Percentiles rank a stretch among this genome's conserved stretches.
phyloP scores from a whole-genome alignment of 257 asterid genomes.

The Nicotiana tabacum region DNA sequence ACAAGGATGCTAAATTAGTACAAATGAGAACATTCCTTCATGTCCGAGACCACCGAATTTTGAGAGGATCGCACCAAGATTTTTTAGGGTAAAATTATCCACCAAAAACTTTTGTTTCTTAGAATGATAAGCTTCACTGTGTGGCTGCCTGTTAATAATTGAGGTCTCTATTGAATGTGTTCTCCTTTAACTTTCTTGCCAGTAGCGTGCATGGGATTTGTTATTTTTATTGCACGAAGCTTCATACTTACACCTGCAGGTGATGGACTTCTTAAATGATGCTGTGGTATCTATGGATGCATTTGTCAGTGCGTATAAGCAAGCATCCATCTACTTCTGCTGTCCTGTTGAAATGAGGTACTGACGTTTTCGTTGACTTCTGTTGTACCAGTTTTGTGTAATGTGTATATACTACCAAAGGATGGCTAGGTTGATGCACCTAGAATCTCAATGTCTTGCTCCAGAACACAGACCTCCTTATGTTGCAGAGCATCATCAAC shows the following conservation, averaged over 20 bases:
- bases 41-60: neutral
- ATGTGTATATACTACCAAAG: neutral
- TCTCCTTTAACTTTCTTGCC: neutral
- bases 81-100: neutral
- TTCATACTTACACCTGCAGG: conserved; percentile 38
- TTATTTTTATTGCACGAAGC: neutral
- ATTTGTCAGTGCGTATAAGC: conserved; percentile 67
- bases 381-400: neutral
- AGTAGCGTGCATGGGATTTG: neutral
- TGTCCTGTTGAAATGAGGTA: conserved; percentile 80
- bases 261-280: conserved; percentile 95
- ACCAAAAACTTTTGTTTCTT: neutral
- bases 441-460: conserved; percentile 2
- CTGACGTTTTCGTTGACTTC: conserved; percentile 9
- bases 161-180: neutral
- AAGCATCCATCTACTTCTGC: conserved; percentile 67
- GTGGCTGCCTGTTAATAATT: neutral
- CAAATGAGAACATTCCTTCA: neutral
- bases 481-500: neutral
- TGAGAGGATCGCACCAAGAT: neutral
- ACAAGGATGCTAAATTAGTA: neutral
- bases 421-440: neutral
- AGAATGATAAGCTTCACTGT: neutral
- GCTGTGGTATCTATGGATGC: conserved; percentile 84
- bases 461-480: neutral